Evolutionary conservation across 305 asterid genomes (phyloP), one percentile per base, ranked within the genome.

Genomic region (Plantago coronopus): DNA sequence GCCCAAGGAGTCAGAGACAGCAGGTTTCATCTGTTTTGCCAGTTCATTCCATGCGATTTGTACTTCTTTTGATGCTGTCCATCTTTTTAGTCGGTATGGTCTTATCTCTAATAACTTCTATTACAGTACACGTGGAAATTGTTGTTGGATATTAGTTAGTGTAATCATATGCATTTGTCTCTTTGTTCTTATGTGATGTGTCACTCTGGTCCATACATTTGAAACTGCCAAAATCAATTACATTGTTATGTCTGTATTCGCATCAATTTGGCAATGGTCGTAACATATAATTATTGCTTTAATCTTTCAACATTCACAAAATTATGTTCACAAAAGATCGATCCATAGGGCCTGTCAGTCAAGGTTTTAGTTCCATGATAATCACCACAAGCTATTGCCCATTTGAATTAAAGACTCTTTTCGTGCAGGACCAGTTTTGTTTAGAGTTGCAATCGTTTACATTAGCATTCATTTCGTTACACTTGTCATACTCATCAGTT

Each of bases 11-110:
- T 64, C 87, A 73, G 74, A 73, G 85, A 67, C 89, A 81, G 18
- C 78, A 64, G 48, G 59, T 18, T 23, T 74, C 72, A 12, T 77
- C 73, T 37, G 57, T 57, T 29, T 49, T 60, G 50, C 83, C 79
- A 4, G 62, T 74, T 58, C 76, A 63, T 57, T 81, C 89, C 29
- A 54, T 78, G 1, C 88, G 91, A 17, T 69, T 73, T 21, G 29
- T 73, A 27, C 87, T 86, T 63, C 76, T 71, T 76, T 53, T 86
- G 72, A 67, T 77, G 83, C 65, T 86, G 37, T 80, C 86, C 66
- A 49, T 86, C 54, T 80, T 86, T 71, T 68, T 83, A 72, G 78
- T 86, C 21, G 91, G 95, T 86, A 78, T 59, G 81, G 48, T 76
- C 69, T n/a, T 54, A 38, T 42, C 21, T 48, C 71, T 54, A 7